phyloP scores from a whole-genome alignment of 1,284 basidiomycete species.

The Microbotryomycetes sp. region DNA sequence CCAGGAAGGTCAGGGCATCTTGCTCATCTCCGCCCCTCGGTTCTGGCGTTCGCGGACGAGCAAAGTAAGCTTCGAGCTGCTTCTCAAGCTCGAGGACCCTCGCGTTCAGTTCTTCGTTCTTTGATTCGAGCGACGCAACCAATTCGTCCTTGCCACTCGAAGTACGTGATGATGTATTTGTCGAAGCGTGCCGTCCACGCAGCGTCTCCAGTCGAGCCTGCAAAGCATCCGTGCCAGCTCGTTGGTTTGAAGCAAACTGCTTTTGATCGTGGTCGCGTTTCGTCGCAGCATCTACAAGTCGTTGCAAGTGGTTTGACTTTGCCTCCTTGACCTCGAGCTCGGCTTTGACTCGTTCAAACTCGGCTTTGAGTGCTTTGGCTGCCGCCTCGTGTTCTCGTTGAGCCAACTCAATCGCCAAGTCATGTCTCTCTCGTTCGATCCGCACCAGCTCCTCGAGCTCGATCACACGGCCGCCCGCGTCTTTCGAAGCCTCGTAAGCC shows the following conservation, averaged over 20 bases:
- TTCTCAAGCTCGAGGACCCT: slow-evolving; percentile 9
- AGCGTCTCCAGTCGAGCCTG: slow-evolving; percentile 11
- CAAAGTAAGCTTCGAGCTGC: neutral
- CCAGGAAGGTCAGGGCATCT: slow-evolving; percentile 1
- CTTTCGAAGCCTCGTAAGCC: neutral
- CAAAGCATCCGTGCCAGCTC: slow-evolving; percentile 8
- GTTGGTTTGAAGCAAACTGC: slow-evolving; percentile 7
- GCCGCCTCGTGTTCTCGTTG: slow-evolving; percentile 12
- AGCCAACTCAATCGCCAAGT: neutral
- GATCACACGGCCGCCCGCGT: slow-evolving; percentile 3
- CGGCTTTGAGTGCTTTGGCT: slow-evolving; percentile 1
- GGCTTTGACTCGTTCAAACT: slow-evolving; percentile 2
- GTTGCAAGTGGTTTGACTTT: slow-evolving; percentile 1
- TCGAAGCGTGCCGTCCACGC: neutral
- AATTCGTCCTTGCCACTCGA: neutral
- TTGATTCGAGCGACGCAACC: slow-evolving; percentile 7
- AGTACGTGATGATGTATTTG: neutral
- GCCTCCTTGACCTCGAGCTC: neutral
- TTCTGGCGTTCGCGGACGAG: neutral
- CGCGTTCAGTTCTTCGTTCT: slow-evolving; percentile 10
- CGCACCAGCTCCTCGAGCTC: slow-evolving; percentile 14
- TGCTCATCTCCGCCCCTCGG: neutral
- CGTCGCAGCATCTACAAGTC: slow-evolving; percentile 2
- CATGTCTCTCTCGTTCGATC: neutral
- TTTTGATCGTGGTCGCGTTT: slow-evolving; percentile 1